A percentile compares a stretch with the other conserved stretches of the same genome.
These are phyloP conservation scores for Microthlaspi erraticum DNA, from an alignment of 345 rosid species.

Conservation along the genomic window DNA sequence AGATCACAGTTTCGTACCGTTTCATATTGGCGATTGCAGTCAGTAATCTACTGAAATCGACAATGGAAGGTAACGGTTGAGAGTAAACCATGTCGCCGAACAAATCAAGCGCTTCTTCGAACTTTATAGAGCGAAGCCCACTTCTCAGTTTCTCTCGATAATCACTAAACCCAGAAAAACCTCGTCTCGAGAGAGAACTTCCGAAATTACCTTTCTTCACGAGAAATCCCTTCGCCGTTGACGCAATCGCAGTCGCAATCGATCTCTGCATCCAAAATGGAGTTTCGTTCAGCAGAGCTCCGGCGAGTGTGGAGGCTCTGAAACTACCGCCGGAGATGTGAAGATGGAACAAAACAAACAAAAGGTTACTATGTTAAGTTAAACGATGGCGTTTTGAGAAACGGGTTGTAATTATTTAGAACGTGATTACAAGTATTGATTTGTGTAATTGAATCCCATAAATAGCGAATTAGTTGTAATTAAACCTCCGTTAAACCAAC, in stretches of 20 bases:
- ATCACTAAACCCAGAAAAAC: background rate
- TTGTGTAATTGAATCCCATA: slow-evolving; percentile 4
- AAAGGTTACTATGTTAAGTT: background rate
- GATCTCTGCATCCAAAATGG: slow-evolving; percentile 34
- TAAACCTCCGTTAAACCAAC: background rate
- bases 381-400: slow-evolving; percentile 2
- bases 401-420: background rate
- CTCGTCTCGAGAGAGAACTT: background rate
- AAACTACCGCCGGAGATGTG: slow-evolving; percentile 1
- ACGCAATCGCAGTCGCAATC: slow-evolving; percentile 12
- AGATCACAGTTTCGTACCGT: slow-evolving; percentile 9
- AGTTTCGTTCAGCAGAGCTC: background rate
- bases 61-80: slow-evolving; percentile 24
- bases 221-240: slow-evolving; percentile 9
- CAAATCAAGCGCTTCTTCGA: slow-evolving; percentile 32
- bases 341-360: background rate
- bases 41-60: slow-evolving; percentile 30
- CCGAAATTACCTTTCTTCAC: background rate
- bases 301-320: background rate
- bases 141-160: slow-evolving; percentile 17
- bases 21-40: slow-evolving; percentile 5
- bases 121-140: background rate
- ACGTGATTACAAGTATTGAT: background rate
- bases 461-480: slow-evolving; percentile 6
- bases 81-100: slow-evolving; percentile 28